Conservation (phyloP, 2,329 filamentous ascomycete genomes). For the Cordyceps militaris region DNA sequence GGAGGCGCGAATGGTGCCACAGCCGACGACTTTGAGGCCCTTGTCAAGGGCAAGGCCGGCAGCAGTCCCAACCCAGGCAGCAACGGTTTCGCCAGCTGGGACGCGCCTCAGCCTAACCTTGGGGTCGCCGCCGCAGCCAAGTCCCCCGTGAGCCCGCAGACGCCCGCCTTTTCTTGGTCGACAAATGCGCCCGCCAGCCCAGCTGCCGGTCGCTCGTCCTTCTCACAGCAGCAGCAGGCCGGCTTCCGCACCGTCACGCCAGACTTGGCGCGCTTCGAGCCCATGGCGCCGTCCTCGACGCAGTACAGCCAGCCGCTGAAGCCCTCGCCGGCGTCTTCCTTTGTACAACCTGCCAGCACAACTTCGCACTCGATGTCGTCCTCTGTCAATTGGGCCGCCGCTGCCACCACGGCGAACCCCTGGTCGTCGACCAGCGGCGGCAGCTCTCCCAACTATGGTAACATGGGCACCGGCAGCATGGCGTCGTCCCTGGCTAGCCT, state of each 20-base stretch:
- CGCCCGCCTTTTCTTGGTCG: conserved; percentile 57
- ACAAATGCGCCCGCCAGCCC: conserved; percentile 42
- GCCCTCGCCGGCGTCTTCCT: conserved; percentile 27
- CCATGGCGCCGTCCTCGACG: conserved; percentile 51
- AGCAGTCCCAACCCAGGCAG: conserved; percentile 25
- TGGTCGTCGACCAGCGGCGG: conserved; percentile 38
- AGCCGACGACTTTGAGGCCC: conserved; percentile 75
- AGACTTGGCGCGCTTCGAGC: conserved; percentile 47
- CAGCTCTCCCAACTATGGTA: conserved; percentile 25
- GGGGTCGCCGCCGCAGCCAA: conserved; percentile 24
- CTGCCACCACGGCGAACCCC: conserved; percentile 35
- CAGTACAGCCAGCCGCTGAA: conserved; percentile 57
- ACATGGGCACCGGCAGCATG: conserved; percentile 29
- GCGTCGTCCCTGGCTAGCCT: conserved; percentile 40
- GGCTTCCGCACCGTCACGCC: conserved; percentile 52
- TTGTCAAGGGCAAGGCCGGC: conserved; percentile 64
- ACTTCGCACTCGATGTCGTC: conserved; percentile 26
- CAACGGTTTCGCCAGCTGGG: conserved; percentile 43
- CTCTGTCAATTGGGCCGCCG: conserved; percentile 42
- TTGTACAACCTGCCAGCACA: conserved; percentile 21
- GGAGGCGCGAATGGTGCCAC: conserved; percentile 43
- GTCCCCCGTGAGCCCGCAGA: conserved; percentile 31
- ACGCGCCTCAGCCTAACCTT: conserved; percentile 28
- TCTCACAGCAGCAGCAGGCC: conserved; percentile 17
- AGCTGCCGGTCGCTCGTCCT: conserved; percentile 15